Evolutionary conservation across 2,329 filamentous ascomycete genomes (phyloP), one percentile per base, ranked within the genome.

Genomic region (Aspergillus neoniger): DNA sequence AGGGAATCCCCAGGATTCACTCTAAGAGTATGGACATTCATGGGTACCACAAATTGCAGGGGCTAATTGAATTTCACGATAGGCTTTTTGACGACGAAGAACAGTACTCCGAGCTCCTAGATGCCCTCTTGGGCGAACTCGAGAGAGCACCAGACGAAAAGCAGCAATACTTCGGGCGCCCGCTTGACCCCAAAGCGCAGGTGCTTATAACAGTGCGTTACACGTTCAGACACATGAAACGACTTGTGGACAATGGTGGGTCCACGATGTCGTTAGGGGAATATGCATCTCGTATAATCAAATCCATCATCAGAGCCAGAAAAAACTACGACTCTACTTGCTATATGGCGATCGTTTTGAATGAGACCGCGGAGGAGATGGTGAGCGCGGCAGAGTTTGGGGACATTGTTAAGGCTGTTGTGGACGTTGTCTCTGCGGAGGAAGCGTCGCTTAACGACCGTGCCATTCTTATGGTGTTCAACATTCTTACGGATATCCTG

Each of bases 31-130:
- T 80, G 62, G 77, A 79, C 55, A 74, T 78, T 19, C 73, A 74
- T 41, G 77, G 76, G 25, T 79, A 79, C 59, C 73, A 77, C 7
- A 79, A 79, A 60, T 64, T 80, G 5, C 78, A 80, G 59, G 70
- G 70, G 4, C 63, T 80, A 15, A 74, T 79, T 62, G 70, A 75
- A 59, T 72, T 72, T 49, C 74, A 77, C 25, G 69, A 75, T 25
- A 65, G 70, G 6, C 70, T 79, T 25, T 73, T 76, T 17, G 63
- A 69, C 19, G 71, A 75, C 30, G 72, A 74, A 41, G 65, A 65
- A 19, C 74, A 76, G 43, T 79, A 76, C 62, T 71, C 76, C 57
- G 68, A 73, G 30, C 68, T 79, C 60, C 61, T 80, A 2, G 53
- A 74, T 32, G 76, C 76, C 25, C 65, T 80, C 38, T 60, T 80